phyloP scores from a whole-genome alignment of 371 early-diverging fungal species.

The Basidiobolus meristosporus region DNA sequence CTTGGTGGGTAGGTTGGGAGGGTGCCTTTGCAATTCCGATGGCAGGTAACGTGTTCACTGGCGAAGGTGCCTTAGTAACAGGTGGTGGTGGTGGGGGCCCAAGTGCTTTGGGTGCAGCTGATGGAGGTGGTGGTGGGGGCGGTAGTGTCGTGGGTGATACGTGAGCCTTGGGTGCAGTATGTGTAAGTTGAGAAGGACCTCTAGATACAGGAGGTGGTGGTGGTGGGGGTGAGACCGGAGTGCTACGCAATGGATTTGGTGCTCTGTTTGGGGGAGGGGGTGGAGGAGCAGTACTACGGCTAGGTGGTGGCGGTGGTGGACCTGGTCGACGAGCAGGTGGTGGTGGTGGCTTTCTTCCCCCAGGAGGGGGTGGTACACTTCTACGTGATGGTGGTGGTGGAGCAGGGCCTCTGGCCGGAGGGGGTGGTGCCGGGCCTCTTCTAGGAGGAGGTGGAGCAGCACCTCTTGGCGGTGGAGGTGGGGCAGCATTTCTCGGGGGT shows the following conservation, averaged over 20 bases:
- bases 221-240: neutral
- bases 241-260: neutral
- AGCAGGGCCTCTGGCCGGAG: constrained; percentile 8
- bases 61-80: neutral
- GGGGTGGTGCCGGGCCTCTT: neutral
- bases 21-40: neutral
- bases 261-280: neutral
- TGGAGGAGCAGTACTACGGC: neutral
- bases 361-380: constrained; percentile 7
- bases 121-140: neutral
- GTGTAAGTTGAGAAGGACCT: neutral
- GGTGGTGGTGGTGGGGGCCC: constrained; percentile 2
- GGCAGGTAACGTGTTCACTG: neutral
- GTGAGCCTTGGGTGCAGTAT: neutral
- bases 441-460: constrained; percentile 1
- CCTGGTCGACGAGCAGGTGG: constrained; percentile 11
- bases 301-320: neutral
- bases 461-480: constrained; percentile 13
- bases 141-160: neutral
- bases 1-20: neutral
- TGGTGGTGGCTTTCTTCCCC: constrained; percentile 12
- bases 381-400: constrained; percentile 8
- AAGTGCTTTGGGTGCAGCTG: neutral
- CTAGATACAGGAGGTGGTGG: constrained; percentile 1
- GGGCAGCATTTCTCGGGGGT: constrained; percentile 8